phyloP scores from a whole-genome alignment of 106 monocot genomes.

The Vanilla planifolia region DNA sequence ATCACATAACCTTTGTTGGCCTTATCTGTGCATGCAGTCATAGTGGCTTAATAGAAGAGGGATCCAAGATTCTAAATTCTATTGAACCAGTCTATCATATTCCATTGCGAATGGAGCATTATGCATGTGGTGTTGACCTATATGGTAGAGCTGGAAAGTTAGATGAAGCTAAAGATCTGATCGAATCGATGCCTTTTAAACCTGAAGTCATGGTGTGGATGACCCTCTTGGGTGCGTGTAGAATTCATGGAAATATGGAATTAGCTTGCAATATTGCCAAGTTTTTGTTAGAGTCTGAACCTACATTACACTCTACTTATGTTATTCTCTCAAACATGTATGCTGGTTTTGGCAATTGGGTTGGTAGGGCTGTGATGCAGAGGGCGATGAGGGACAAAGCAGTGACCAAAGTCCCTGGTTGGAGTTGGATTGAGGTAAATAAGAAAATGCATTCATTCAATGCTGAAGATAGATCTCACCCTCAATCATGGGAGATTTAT shows the following conservation, averaged over 20 bases:
- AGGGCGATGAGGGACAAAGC: constrained; percentile 68
- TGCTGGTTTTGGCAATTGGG: constrained; percentile 50
- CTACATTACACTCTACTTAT: constrained; percentile 50
- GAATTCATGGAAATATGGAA: constrained; percentile 56
- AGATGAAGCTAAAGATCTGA: constrained; percentile 39
- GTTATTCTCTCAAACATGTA: constrained; percentile 58
- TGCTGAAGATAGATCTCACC: constrained; percentile 73
- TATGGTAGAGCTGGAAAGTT: constrained; percentile 67
- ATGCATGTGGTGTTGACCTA: constrained; percentile 85
- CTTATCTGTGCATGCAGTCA: constrained; percentile 81
- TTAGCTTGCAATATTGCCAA: constrained; percentile 39
- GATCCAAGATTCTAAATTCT: constrained; percentile 30
- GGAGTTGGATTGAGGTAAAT: constrained; percentile 89
- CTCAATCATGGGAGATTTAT: constrained; percentile 46
- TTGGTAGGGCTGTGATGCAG: constrained; percentile 46
- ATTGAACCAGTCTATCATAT: constrained; percentile 43
- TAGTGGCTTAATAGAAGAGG: constrained; percentile 56
- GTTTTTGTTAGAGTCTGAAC: constrained; percentile 32
- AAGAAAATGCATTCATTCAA: constrained; percentile 70
- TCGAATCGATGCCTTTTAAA: constrained; percentile 63
- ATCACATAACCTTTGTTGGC: constrained; percentile 79
- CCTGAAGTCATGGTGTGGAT: constrained; percentile 70
- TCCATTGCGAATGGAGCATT: constrained; percentile 74
- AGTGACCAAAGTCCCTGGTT: constrained; percentile 74
- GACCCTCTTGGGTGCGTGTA: constrained; percentile 71